Evolutionary conservation across 2,329 filamentous ascomycete genomes (phyloP), one percentile per base, ranked within the genome.

Genomic region (Ophiocordyceps camponoti-floridani): DNA sequence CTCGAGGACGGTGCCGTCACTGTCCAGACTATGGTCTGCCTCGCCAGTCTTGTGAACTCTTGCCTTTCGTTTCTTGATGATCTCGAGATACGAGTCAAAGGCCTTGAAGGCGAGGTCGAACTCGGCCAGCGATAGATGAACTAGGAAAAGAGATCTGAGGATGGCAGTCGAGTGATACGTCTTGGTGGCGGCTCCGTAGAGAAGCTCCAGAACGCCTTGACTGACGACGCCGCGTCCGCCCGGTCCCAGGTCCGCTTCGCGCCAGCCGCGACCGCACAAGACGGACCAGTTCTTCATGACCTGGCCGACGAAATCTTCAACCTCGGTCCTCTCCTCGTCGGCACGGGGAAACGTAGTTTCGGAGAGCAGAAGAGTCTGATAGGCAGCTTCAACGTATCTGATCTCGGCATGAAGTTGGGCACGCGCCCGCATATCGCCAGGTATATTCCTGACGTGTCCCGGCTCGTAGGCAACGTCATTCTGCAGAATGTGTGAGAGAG

Each of bases 131-230:
- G 86, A 76, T 16, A 89, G 70, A 59, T 98, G 91, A 2, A 94
- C 82, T 11, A 78, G 81, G 57, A 96, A 96, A 0, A 98, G 70
- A 54, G 88, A 77, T 47, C 89, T 75, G 28, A 98, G 66, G 49
- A 96, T 84, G 10, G 86, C 69, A 1, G 89, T 94, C 1, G 91
- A 98, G 62, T 98, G 91, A 56, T 91, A 98, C 0, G 88, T 94
- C 61, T 91, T 94, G 10, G 83, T 86, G 8, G 89, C 85, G 19
- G 88, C 85, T 37, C 82, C 82, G 61, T 96, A 98, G 7, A 98
- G 70, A 27, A 87, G 84, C 60, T 91, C 88, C 38, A 98, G 72
- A 30, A 93, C 78, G 43, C 79, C 79, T 45, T 82, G 77, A 49
- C 83, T 83, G 16, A 89, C 66, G 19, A 72, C 76, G 55, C 81